Evolutionary conservation across 2,329 filamentous ascomycete genomes (phyloP).

Genomic region (Tolypocladium ovalisporum): DNA sequence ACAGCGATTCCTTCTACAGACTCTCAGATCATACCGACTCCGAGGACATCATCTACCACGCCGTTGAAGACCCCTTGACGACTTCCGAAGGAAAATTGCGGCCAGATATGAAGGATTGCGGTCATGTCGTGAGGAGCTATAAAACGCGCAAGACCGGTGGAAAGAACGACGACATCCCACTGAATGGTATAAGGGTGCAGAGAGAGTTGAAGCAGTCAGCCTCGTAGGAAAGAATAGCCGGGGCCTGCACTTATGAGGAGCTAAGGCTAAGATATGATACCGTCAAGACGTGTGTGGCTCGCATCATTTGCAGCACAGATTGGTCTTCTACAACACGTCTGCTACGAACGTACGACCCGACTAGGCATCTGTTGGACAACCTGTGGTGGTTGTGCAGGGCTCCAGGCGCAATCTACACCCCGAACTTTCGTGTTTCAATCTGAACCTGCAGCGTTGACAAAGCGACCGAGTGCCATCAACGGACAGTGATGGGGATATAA

Average conservation of each 20-base stretch:
- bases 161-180: slow-evolving; percentile 24
- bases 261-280: neutral
- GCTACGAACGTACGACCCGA: neutral
- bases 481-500: too few relatives aligned
- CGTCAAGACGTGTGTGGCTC: neutral
- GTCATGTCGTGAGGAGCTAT: slow-evolving; percentile 19
- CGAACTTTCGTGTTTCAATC: neutral
- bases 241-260: neutral
- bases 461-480: too few relatives aligned
- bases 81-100: slow-evolving; percentile 14
- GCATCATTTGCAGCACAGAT: neutral
- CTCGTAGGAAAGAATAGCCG: neutral
- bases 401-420: neutral
- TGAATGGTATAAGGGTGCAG: slow-evolving; percentile 27
- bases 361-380: neutral
- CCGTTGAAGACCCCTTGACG: neutral
- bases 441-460: neutral
- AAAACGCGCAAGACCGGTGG: slow-evolving; percentile 13
- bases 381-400: neutral
- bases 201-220: slow-evolving; percentile 20
- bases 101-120: slow-evolving; percentile 19
- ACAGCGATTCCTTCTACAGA: slow-evolving; percentile 17
- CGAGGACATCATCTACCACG: slow-evolving; percentile 5
- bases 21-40: slow-evolving; percentile 20
- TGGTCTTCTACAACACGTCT: too few relatives aligned